Evolutionary conservation across 495 filamentous ascomycete species (phyloP), one percentile per base, ranked within the genome.

Genomic region (Elasticomyces elasticus): DNA sequence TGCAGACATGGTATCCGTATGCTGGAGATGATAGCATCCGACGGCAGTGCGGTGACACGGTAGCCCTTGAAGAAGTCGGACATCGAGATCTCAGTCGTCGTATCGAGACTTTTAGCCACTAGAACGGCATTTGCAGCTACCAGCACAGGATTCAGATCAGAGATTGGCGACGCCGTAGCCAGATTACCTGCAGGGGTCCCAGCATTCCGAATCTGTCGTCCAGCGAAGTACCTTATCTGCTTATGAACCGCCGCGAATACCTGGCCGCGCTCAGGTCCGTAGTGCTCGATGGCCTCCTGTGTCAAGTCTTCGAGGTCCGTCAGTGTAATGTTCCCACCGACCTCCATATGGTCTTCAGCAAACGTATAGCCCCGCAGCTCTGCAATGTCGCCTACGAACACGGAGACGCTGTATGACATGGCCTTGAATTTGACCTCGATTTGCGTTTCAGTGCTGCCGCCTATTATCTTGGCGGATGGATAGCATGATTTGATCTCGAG

Each of bases 351-450:
- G 42, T 92, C 83, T 17, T 89, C 85, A 24, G 85, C 72, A 63
- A 98, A 83, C 1, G 75, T 76, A 66, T 85, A 96, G 54, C 86
- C 76, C 23, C 86, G 73, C 41, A 98, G 71, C 69, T 97, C 92
- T 1, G 86, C 72, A 58, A 98, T 95, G 63, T 98, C 92, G 24
- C 89, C 89, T 13, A 97, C 82, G 64, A 85, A 97, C 0, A 98
- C 90, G 0, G 89, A 96, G 5, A 84, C 80, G 11, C 81, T 79
- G 66, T 95, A 98, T 61, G 88, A 81, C 79, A 94, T 81, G 1
- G 81, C 87, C 73, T 98, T 97, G 76, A 98, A 98, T 65, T 95
- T 96, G 69, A 94, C 84, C 68, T 98, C 92, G 49, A 98, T 96
- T 67, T 96, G 92, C 0, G 91, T 97, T 69, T 98, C 92, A 3